phyloP scores from a whole-genome alignment of 169 alveolate genomes.

The Babesia divergens region DNA sequence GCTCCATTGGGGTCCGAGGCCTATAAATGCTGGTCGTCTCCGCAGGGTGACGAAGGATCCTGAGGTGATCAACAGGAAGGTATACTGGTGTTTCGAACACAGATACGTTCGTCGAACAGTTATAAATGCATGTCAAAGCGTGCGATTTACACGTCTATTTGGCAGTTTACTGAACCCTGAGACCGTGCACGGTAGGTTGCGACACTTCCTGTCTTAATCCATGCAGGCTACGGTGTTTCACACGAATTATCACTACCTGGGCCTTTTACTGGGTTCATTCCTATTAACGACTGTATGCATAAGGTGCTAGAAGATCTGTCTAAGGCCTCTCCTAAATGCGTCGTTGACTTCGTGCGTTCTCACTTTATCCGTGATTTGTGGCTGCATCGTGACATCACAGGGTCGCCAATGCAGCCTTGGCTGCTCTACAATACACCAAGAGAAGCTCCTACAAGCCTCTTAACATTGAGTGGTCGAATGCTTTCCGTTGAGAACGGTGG shows the following conservation, averaged over 20 bases:
- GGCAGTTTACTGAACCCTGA: conserved; percentile 36
- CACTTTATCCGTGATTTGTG: conserved; percentile 70
- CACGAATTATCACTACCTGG: conserved; percentile 77
- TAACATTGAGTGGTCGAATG: conserved; percentile 40
- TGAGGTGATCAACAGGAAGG: conserved; percentile 70
- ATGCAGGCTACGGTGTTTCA: conserved; percentile 60
- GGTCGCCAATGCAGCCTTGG: conserved; percentile 79
- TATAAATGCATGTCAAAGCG: conserved; percentile 44
- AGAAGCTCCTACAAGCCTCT: conserved; percentile 66
- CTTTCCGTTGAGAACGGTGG: conserved; percentile 67
- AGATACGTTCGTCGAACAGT: conserved; percentile 67
- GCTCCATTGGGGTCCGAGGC: conserved; percentile 39
- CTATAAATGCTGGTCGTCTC: conserved; percentile 25
- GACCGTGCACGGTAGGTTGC: conserved; percentile 36
- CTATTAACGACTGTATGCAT: conserved; percentile 62
- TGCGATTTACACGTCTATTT: conserved; percentile 28
- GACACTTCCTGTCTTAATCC: neutral
- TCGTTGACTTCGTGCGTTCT: conserved; percentile 66
- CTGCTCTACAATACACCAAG: conserved; percentile 65
- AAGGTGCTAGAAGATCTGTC: conserved; percentile 43
- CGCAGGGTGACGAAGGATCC: conserved; percentile 70
- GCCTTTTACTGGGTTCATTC: conserved; percentile 77
- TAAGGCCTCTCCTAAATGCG: conserved; percentile 16
- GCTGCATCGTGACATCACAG: conserved; percentile 74
- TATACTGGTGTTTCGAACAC: conserved; percentile 77